These are phyloP conservation scores for Cenchrus purpureus DNA, from an alignment of 176 grass and related monocot genomes.

Conservation along the genomic window DNA sequence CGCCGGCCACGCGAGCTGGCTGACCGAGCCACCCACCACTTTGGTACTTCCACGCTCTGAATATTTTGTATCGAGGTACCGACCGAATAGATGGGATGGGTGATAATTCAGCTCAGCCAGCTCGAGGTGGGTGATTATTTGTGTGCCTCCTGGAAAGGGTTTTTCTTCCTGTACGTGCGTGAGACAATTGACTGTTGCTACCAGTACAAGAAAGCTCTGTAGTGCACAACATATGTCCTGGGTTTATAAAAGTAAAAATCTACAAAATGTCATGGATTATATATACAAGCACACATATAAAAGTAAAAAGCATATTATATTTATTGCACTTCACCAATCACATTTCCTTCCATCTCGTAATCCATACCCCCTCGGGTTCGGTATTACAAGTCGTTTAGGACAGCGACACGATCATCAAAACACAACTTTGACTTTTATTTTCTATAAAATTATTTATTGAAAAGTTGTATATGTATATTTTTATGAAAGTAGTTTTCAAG, in stretches of 20 bases:
- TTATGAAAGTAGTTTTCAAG: too few relatives aligned
- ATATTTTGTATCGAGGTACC: neutral
- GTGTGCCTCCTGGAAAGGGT: neutral
- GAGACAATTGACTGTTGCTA: neutral
- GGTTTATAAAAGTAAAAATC: too few relatives aligned
- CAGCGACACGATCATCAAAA: too few relatives aligned
- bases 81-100: neutral
- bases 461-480: too few relatives aligned
- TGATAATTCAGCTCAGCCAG: neutral
- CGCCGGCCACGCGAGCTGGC: neutral
- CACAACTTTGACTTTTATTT: too few relatives aligned
- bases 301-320: neutral
- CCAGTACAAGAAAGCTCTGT: neutral
- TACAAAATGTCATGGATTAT: neutral
- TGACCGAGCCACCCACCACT: conserved; percentile 12
- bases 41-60: neutral
- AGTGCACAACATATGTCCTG: neutral
- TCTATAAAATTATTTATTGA: too few relatives aligned
- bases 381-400: too few relatives aligned
- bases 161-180: neutral
- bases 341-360: neutral
- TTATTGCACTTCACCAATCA: neutral
- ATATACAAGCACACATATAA: too few relatives aligned
- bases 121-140: neutral
- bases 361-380: too few relatives aligned